These are phyloP conservation scores for Camelina laxa DNA, from an alignment of 345 rosid species.

Conservation along the genomic window DNA sequence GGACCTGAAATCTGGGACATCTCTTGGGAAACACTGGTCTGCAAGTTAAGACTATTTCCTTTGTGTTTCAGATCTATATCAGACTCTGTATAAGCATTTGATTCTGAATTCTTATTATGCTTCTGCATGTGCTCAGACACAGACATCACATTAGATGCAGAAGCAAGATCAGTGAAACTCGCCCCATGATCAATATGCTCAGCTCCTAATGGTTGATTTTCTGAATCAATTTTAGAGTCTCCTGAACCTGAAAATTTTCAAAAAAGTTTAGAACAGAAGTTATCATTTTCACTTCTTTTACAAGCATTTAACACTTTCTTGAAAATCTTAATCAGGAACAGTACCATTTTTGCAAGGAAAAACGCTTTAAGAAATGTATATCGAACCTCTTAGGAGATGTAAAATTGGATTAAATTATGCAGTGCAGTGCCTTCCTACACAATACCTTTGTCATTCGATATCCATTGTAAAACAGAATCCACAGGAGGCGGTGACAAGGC, in stretches of 20 bases:
- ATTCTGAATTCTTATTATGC: slow-evolving; percentile 44
- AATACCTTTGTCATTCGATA: slow-evolving; percentile 58
- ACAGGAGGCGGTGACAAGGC: slow-evolving; percentile 71
- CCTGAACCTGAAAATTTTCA: slow-evolving; percentile 47
- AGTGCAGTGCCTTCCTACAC: slow-evolving; percentile 33
- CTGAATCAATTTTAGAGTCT: slow-evolving; percentile 42
- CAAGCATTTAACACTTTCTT: slow-evolving; percentile 20
- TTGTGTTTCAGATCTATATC: slow-evolving; percentile 43
- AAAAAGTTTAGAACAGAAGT: slow-evolving; percentile 14
- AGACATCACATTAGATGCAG: slow-evolving; percentile 41
- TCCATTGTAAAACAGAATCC: slow-evolving; percentile 66
- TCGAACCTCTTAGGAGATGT: slow-evolving; percentile 51
- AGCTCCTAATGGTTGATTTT: slow-evolving; percentile 41
- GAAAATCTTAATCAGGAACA: slow-evolving; percentile 1
- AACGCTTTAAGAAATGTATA: slow-evolving; percentile 24
- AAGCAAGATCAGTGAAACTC: slow-evolving; percentile 40
- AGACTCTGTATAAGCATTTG: slow-evolving; percentile 37
- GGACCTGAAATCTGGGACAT: slow-evolving; percentile 93
- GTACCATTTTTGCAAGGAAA: slow-evolving; percentile 8
- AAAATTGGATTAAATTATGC: slow-evolving; percentile 30
- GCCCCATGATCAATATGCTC: slow-evolving; percentile 33
- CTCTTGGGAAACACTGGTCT: slow-evolving; percentile 52
- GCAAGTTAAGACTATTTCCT: slow-evolving; percentile 48
- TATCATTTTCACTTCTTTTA: slow-evolving; percentile 21
- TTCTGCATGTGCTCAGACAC: slow-evolving; percentile 42